Percentiles rank a stretch among this genome's conserved stretches.
phyloP scores from a whole-genome alignment of 2,329 filamentous ascomycete species.

The Aspergillus cejpii region DNA sequence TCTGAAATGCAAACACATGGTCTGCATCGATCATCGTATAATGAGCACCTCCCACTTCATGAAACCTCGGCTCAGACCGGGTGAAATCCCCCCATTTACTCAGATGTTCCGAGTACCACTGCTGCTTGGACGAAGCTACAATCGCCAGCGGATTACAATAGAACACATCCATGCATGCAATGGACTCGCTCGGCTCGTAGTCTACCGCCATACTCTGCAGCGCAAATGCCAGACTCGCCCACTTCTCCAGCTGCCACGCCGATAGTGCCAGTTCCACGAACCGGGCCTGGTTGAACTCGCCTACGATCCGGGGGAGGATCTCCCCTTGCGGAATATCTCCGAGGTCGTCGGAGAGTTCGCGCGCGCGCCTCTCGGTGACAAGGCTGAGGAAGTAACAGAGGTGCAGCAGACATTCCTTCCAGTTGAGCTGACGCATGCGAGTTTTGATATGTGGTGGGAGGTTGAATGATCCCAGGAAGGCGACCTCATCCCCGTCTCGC shows the following conservation, averaged over 20 bases:
- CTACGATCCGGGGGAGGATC: too few relatives aligned
- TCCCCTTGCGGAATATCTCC: too few relatives aligned
- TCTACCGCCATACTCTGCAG: conserved; percentile 37
- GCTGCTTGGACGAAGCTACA: conserved; percentile 16
- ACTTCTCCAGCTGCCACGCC: too few relatives aligned
- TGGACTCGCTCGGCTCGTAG: conserved; percentile 40
- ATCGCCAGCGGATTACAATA: conserved; percentile 31
- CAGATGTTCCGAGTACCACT: conserved; percentile 20
- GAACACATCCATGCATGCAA: conserved; percentile 41
- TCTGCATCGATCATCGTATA: conserved; percentile 38
- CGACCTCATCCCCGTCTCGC: conserved; percentile 32
- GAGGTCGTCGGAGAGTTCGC: too few relatives aligned
- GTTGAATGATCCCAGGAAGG: conserved; percentile 45
- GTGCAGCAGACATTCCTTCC: too few relatives aligned
- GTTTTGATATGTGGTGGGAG: too few relatives aligned
- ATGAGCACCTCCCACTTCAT: conserved; percentile 36
- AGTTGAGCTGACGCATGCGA: too few relatives aligned
- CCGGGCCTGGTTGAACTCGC: conserved; percentile 37
- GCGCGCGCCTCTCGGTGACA: too few relatives aligned
- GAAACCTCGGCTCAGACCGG: conserved; percentile 21
- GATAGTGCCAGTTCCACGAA: too few relatives aligned
- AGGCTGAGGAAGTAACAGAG: too few relatives aligned
- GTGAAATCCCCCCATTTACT: conserved; percentile 35
- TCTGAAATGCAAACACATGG: conserved; percentile 33
- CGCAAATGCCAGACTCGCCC: too few relatives aligned